These are phyloP conservation scores for Cerioporus squamosus DNA, from an alignment of 1,284 basidiomycete species.

Conservation along the genomic window DNA sequence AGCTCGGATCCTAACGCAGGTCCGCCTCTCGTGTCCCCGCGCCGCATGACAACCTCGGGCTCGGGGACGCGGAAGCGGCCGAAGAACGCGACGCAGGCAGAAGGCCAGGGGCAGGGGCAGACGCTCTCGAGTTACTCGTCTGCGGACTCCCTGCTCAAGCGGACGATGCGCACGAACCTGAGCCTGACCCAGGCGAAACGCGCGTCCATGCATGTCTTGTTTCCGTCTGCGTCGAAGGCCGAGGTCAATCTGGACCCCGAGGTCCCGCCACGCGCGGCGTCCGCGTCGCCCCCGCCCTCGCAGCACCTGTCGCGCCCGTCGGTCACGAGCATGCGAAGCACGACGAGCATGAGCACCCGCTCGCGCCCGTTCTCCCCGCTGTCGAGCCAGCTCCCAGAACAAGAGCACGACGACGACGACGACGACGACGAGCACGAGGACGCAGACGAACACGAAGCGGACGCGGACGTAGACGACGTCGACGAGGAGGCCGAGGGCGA, in stretches of 20 bases:
- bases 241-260: slow-evolving; percentile 1
- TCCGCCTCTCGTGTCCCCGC: neutral
- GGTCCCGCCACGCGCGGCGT: slow-evolving; percentile 6
- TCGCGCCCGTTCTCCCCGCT: slow-evolving; percentile 27
- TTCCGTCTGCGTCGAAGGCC: slow-evolving; percentile 12
- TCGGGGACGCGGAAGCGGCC: neutral
- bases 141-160: slow-evolving; percentile 32
- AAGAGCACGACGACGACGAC: neutral
- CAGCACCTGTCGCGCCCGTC: slow-evolving; percentile 14
- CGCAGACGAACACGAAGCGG: slow-evolving; percentile 3
- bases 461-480: neutral
- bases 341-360: neutral
- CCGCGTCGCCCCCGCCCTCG: slow-evolving; percentile 12
- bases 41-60: neutral
- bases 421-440: slow-evolving; percentile 1
- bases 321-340: slow-evolving; percentile 13
- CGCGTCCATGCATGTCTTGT: slow-evolving; percentile 18
- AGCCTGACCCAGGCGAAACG: slow-evolving; percentile 13
- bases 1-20: slow-evolving; percentile 5
- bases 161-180: slow-evolving; percentile 21
- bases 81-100: neutral
- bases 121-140: slow-evolving; percentile 35
- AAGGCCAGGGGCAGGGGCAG: neutral
- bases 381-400: slow-evolving; percentile 16
- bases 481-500: slow-evolving; percentile 1